Conservation (phyloP, 2,329 filamentous ascomycete genomes). For the Fusarium sp. region DNA sequence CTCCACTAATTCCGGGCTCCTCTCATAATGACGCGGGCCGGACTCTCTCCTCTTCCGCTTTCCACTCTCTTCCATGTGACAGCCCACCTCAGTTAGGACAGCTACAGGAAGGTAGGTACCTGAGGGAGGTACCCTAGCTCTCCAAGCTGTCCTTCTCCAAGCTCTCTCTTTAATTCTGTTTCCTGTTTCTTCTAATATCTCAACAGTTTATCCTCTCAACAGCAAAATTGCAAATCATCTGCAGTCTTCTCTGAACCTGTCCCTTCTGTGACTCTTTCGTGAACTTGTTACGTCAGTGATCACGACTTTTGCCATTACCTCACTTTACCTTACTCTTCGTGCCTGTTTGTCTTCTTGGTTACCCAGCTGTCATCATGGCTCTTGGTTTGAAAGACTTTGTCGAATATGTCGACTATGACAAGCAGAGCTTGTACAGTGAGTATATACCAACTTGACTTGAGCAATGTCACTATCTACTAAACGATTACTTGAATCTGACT, state of each 20-base stretch:
- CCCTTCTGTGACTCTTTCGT: conserved; percentile 20
- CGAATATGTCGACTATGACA: conserved; percentile 73
- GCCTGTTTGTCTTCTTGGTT: background rate
- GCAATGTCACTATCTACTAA: background rate
- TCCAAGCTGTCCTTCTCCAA: conserved; percentile 2
- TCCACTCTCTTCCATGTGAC: conserved; percentile 38
- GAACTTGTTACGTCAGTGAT: conserved; percentile 34
- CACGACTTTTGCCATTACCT: conserved; percentile 1
- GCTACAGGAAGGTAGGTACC: background rate
- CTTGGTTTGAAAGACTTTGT: conserved; percentile 56
- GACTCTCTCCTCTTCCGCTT: conserved; percentile 27
- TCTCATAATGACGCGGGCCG: conserved; percentile 25
- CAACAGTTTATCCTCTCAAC: conserved; percentile 3
- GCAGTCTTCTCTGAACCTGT: background rate
- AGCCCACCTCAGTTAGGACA: background rate
- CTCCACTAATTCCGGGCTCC: conserved; percentile 7
- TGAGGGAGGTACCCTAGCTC: conserved; percentile 6
- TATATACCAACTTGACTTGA: conserved; percentile 28
- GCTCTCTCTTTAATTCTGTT: background rate
- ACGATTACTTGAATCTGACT: conserved; percentile 23
- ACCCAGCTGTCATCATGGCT: conserved; percentile 49
- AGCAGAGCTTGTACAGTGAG: conserved; percentile 73
- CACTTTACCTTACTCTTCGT: conserved; percentile 1
- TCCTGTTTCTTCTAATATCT: background rate
- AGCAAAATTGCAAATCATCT: background rate